Evolutionary conservation across 1,139 yeast species (phyloP).

Genomic region (Hemisphaericaspora xylanilytica): DNA sequence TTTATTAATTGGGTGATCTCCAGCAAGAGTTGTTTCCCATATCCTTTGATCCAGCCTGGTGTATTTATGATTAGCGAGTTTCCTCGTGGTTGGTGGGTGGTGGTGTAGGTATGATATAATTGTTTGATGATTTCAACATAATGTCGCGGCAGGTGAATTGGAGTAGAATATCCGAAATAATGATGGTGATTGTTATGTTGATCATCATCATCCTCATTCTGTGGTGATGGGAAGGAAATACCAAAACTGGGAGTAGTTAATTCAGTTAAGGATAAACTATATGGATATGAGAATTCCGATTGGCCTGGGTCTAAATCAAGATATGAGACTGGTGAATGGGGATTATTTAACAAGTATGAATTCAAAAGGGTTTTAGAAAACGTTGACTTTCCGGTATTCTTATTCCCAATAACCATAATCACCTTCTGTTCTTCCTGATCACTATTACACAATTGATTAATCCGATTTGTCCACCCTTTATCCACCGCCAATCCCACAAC

Average conservation of each 20-base stretch:
- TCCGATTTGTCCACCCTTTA: constrained; percentile 19
- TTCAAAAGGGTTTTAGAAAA: constrained; percentile 58
- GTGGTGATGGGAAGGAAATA: constrained; percentile 18
- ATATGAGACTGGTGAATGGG: constrained; percentile 34
- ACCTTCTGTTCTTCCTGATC: constrained; percentile 14
- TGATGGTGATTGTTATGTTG: too few species aligned
- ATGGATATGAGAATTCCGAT: constrained; percentile 75
- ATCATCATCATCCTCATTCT: constrained; percentile 28
- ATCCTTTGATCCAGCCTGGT: constrained; percentile 94
- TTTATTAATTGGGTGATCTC: constrained; percentile 43
- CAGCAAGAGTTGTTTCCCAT: constrained; percentile 66
- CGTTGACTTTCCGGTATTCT: constrained; percentile 85
- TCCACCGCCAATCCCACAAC: constrained; percentile 20
- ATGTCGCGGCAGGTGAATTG: constrained; percentile 63
- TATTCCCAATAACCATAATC: constrained; percentile 43
- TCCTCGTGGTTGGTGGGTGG: constrained; percentile 24
- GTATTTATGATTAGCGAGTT: constrained; percentile 66
- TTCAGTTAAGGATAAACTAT: constrained; percentile 50
- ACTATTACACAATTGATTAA: constrained; percentile 7
- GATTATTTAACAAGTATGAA: constrained; percentile 37
- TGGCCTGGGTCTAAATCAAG: constrained; percentile 93
- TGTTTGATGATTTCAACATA: constrained; percentile 49
- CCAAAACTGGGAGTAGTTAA: constrained; percentile 28
- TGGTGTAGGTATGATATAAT: constrained; percentile 36
- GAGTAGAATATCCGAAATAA: constrained; percentile 70